Conservation (phyloP, 148 eudicot genomes). For the Silene conica region DNA sequence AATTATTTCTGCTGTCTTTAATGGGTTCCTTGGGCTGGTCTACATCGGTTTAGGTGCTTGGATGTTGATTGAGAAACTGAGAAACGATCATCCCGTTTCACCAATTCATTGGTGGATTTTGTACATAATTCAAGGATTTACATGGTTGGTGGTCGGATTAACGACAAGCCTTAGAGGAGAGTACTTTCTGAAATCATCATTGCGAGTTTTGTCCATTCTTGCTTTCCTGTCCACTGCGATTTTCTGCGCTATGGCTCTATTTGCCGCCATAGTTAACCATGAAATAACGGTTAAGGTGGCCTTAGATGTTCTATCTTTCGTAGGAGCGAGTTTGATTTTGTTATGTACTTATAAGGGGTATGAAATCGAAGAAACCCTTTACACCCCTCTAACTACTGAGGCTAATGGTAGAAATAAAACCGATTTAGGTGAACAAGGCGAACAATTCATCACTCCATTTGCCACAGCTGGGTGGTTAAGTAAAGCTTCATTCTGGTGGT, state of each 20-base stretch:
- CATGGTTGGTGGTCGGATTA: constrained; percentile 54
- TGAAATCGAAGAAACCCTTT: constrained; percentile 37
- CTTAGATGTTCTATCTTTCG: constrained; percentile 50
- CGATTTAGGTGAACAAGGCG: constrained; percentile 24
- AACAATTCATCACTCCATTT: constrained; percentile 43
- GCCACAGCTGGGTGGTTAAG: constrained; percentile 49
- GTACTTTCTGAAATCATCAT: constrained; percentile 29
- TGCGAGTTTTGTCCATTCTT: constrained; percentile 50
- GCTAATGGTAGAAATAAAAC: constrained; percentile 26
- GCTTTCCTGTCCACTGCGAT: constrained; percentile 25
- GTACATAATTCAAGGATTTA: constrained; percentile 50
- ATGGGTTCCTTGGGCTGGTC: constrained; percentile 52
- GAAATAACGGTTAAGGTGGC: constrained; percentile 41
- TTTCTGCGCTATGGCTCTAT: constrained; percentile 35
- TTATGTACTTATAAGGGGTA: constrained; percentile 58
- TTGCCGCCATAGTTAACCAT: constrained; percentile 30
- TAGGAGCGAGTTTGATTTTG: constrained; percentile 63
- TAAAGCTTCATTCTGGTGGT: constrained; percentile 77
- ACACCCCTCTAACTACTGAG: constrained; percentile 45
- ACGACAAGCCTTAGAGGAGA: constrained; percentile 48
- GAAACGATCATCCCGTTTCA: constrained; percentile 24
- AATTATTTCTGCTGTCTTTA: constrained; percentile 45
- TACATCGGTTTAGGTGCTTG: constrained; percentile 47
- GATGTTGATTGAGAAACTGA: constrained; percentile 33
- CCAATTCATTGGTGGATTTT: constrained; percentile 65